These are phyloP conservation scores for Penicillium sp. DNA, from an alignment of 2,329 filamentous ascomycete species.

Conservation along the genomic window DNA sequence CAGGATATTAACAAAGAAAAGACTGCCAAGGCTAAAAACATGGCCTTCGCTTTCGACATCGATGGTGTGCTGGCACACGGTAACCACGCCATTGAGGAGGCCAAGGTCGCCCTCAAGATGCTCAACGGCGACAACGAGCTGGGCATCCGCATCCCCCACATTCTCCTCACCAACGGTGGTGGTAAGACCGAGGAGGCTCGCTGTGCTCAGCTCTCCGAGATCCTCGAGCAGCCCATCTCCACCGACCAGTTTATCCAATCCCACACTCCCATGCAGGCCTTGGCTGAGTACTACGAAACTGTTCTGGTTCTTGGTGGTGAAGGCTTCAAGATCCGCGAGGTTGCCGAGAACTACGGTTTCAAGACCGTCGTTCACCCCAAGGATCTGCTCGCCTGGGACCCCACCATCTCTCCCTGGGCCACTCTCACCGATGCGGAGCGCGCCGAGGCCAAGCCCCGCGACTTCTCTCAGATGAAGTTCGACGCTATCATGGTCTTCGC, in stretches of 20 bases:
- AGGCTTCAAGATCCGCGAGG: conserved; percentile 70
- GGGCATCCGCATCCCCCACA: conserved; percentile 73
- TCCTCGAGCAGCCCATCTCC: conserved; percentile 63
- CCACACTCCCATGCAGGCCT: conserved; percentile 72
- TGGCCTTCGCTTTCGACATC: conserved; percentile 71
- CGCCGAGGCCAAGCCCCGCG: conserved; percentile 64
- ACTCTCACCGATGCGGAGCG: conserved; percentile 67
- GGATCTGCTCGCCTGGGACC: conserved; percentile 69
- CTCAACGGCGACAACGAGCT: conserved; percentile 74
- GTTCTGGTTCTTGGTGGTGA: conserved; percentile 74
- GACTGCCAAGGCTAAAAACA: conserved; percentile 69
- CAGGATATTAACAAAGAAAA: conserved; percentile 66
- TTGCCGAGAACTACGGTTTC: conserved; percentile 72
- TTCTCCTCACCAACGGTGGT: conserved; percentile 72
- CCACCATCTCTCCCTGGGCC: conserved; percentile 66
- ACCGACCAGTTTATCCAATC: conserved; percentile 76
- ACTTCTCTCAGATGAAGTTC: conserved; percentile 70
- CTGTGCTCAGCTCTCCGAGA: conserved; percentile 64
- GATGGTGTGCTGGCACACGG: conserved; percentile 74
- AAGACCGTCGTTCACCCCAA: conserved; percentile 70
- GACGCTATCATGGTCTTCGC: conserved; percentile 74
- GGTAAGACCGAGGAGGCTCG: conserved; percentile 67
- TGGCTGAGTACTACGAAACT: conserved; percentile 73
- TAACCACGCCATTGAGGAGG: conserved; percentile 67
- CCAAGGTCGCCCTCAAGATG: conserved; percentile 64